Percentiles rank a stretch among this genome's conserved stretches.
Conservation (phyloP, 2,329 filamentous ascomycete genomes). For the Diplodia sapinea region DNA sequence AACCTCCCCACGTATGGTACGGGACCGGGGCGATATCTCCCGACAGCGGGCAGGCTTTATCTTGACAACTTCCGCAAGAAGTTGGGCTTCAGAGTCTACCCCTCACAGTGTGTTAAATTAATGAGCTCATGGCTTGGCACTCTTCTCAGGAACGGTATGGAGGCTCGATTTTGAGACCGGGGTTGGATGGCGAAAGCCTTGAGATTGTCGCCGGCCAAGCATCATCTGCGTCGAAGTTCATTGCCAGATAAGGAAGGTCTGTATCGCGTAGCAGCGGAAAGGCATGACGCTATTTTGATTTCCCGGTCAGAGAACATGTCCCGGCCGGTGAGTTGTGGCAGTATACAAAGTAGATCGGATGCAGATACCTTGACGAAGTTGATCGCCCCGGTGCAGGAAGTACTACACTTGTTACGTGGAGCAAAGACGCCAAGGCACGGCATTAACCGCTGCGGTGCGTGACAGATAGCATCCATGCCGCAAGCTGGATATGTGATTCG, state of each 20-base stretch:
- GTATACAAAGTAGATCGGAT: not conserved
- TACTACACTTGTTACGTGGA: not conserved
- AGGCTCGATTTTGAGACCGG: constrained; percentile 9
- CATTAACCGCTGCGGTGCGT: not conserved
- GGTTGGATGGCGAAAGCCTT: constrained; percentile 7
- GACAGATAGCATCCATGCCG: not conserved
- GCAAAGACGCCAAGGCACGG: constrained; percentile 1
- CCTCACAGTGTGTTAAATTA: constrained; percentile 14
- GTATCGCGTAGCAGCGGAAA: constrained; percentile 9
- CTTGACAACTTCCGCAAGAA: constrained; percentile 30
- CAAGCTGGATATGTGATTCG: not conserved
- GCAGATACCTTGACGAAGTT: not conserved
- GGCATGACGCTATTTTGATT: not conserved
- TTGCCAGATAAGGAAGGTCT: constrained; percentile 42
- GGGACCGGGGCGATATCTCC: constrained; percentile 29
- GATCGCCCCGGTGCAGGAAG: not conserved
- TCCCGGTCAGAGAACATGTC: not conserved
- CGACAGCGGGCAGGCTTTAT: constrained; percentile 33
- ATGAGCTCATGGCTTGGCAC: constrained; percentile 23
- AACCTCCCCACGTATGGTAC: not conserved
- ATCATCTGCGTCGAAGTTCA: constrained; percentile 31
- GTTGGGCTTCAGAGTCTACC: constrained; percentile 12
- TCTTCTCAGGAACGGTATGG: constrained; percentile 14
- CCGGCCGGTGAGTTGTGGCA: not conserved
- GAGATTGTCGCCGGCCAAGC: constrained; percentile 21